These are phyloP conservation scores for Hansenula lynferdii DNA, from an alignment of 1,139 yeast species.

Conservation along the genomic window DNA sequence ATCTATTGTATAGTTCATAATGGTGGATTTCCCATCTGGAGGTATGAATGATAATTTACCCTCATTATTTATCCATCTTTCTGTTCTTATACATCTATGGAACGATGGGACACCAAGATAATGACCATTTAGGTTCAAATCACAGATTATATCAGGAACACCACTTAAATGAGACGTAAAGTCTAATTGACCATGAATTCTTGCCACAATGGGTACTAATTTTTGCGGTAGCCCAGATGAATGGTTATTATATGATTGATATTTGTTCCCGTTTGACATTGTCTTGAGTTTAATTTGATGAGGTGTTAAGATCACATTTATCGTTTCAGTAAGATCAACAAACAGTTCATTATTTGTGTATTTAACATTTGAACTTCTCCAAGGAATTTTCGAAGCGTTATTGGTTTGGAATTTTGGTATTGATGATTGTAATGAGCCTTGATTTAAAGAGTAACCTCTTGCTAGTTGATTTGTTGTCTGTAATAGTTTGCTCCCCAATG, in stretches of 20 bases:
- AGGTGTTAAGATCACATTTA: conserved; percentile 25
- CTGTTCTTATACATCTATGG: conserved; percentile 36
- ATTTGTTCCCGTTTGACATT: conserved; percentile 16
- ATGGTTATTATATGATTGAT: conserved; percentile 38
- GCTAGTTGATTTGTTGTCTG: conserved; percentile 31
- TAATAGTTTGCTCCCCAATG: conserved; percentile 34
- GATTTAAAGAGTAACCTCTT: conserved; percentile 19
- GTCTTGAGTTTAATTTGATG: conserved; percentile 7
- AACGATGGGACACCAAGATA: conserved; percentile 43
- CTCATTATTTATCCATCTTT: conserved; percentile 35
- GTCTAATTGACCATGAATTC: conserved; percentile 56
- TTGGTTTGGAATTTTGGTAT: not conserved
- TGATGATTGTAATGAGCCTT: conserved; percentile 6
- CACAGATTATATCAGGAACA: conserved; percentile 62
- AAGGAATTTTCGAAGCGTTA: conserved; percentile 29
- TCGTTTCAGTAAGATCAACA: conserved; percentile 46
- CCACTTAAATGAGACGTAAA: conserved; percentile 72
- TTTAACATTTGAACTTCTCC: conserved; percentile 20
- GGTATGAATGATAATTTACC: conserved; percentile 67
- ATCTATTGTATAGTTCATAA: conserved; percentile 65
- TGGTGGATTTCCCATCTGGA: conserved; percentile 73
- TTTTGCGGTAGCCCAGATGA: conserved; percentile 43
- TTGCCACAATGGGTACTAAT: conserved; percentile 31
- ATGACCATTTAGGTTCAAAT: conserved; percentile 40
- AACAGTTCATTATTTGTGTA: conserved; percentile 27